Percentiles rank a stretch among this genome's conserved stretches.
phyloP scores from a whole-genome alignment of 2,329 filamentous ascomycete genomes.

The Arthroderma uncinatum region DNA sequence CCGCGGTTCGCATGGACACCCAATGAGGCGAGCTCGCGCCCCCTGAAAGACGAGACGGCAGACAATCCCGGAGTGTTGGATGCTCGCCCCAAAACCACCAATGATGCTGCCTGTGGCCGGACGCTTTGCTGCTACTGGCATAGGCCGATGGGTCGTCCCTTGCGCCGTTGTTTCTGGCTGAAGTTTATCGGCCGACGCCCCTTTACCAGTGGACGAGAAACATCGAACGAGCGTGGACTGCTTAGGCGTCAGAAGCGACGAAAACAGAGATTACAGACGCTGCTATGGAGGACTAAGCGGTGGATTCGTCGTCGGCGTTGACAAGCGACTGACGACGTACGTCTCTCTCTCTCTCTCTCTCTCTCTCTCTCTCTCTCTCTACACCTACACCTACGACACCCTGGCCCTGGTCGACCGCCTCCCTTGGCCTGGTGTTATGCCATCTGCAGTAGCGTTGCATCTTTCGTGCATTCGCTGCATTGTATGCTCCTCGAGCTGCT shows the following conservation, averaged over 20 bases:
- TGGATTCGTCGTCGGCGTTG: background rate
- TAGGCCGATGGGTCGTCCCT: background rate
- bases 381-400: no score
- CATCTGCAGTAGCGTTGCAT: conserved; percentile 4
- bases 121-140: conserved; percentile 2
- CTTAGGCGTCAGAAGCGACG: background rate
- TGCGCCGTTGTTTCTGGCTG: conserved; percentile 3
- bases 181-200: conserved; percentile 1
- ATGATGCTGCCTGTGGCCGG: background rate
- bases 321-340: background rate
- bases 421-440: background rate
- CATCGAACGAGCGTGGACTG: no score
- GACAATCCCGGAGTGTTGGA: conserved; percentile 5
- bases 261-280: background rate
- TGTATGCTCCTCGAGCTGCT: background rate
- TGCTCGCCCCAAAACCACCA: background rate
- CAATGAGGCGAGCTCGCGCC: background rate
- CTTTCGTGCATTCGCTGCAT: conserved; percentile 4
- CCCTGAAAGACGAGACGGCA: conserved; percentile 1
- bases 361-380: no score
- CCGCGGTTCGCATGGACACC: background rate
- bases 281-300: background rate
- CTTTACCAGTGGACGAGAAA: background rate
- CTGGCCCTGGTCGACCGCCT: background rate
- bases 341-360: no score